Conservation (phyloP, 2,329 filamentous ascomycete species). For the Penicillium sumatraense region DNA sequence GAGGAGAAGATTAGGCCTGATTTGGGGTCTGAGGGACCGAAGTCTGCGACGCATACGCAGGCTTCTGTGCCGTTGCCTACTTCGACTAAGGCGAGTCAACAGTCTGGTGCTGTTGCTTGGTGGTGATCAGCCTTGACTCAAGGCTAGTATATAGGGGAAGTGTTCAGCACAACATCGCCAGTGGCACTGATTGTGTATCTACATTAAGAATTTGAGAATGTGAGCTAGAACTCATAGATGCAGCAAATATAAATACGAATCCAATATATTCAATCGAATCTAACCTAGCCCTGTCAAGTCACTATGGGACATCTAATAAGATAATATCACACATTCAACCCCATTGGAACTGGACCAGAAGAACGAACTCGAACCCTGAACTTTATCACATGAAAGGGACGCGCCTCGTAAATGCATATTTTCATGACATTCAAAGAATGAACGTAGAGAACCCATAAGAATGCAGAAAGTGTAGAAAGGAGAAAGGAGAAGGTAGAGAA, state of each 20-base stretch:
- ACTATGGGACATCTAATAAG: no score
- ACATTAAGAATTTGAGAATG: no score
- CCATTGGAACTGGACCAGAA: no score
- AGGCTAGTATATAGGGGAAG: no score
- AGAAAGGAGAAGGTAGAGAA: constrained; percentile 4
- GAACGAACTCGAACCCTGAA: neutral
- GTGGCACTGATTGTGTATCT: no score
- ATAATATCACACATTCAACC: neutral
- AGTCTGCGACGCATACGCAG: constrained; percentile 52
- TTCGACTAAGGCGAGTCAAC: constrained; percentile 1
- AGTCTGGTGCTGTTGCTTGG: no score
- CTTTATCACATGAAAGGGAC: constrained; percentile 1
- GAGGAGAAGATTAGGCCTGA: constrained; percentile 33
- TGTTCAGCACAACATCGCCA: no score
- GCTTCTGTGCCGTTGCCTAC: constrained; percentile 41
- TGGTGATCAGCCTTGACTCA: no score
- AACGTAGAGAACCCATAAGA: neutral
- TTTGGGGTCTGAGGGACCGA: constrained; percentile 47
- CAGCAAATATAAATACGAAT: no score
- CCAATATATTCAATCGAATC: no score
- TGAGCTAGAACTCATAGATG: no score
- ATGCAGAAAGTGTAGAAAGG: neutral
- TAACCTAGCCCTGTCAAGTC: no score
- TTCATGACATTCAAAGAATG: neutral
- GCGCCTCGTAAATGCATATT: constrained; percentile 21